Conservation (phyloP, 140 eudicot species). For the Ambrosia hybrid region DNA sequence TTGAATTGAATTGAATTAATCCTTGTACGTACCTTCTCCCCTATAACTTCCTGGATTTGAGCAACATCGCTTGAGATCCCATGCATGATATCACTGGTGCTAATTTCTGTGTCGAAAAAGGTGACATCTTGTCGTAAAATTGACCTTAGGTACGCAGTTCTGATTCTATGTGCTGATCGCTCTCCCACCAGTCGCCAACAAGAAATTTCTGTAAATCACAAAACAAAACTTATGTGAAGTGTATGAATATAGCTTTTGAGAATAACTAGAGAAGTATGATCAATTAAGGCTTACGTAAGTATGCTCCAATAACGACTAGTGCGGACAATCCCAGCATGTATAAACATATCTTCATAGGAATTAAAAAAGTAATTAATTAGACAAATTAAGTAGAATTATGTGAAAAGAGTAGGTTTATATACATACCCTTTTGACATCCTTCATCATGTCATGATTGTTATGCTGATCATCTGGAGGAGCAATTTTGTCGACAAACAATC, state of each 20-base stretch:
- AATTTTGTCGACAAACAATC: conserved; percentile 69
- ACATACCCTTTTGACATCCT: conserved; percentile 58
- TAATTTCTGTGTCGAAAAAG: conserved; percentile 68
- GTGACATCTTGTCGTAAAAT: conserved; percentile 71
- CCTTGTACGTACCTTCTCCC: conserved; percentile 59
- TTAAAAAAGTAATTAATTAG: neutral
- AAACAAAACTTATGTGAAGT: neutral
- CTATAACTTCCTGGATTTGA: conserved; percentile 93
- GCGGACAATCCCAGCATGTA: conserved; percentile 66
- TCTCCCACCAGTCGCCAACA: conserved; percentile 90
- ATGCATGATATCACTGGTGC: conserved; percentile 84
- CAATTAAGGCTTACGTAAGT: conserved; percentile 50
- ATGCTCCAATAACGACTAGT: conserved; percentile 75
- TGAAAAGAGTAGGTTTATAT: neutral
- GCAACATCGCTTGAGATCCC: conserved; percentile 93
- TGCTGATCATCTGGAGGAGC: conserved; percentile 16
- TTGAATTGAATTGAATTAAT: neutral
- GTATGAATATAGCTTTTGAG: neutral
- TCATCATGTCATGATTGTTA: conserved; percentile 53
- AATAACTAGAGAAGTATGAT: neutral
- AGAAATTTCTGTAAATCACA: conserved; percentile 53
- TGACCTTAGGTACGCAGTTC: conserved; percentile 73
- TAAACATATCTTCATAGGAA: conserved; percentile 46
- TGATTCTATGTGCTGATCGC: conserved; percentile 77
- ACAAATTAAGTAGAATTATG: neutral